Evolutionary conservation across 495 filamentous ascomycete genomes (phyloP), one percentile per base, ranked within the genome.

Genomic region (Neurospora discreta): DNA sequence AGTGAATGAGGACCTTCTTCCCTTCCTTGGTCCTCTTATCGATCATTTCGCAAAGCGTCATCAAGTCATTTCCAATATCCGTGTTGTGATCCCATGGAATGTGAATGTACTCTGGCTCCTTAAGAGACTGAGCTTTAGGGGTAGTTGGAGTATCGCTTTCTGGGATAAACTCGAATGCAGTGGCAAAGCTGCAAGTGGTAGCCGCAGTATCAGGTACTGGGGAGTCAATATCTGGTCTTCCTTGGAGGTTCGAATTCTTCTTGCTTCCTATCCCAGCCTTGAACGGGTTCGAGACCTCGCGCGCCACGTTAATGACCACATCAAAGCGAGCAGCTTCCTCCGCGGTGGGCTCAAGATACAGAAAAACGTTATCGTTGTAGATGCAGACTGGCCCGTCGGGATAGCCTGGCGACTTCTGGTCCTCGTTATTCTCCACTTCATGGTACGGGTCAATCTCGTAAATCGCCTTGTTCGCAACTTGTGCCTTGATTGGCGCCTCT

Each of bases 31-130:
- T 89, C 68, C 91, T 87, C 41, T 90, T 88, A 71, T 97, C 93
- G 71, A 99, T 95, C 13, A 90, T 84, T 75, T 97, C 90, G 77
- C 95, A 97, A n/a, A 99, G 84, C 46, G 83, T 84, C 78, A 91
- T 89, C 39, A 99, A 81, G 77, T 98, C 95, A 30, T 91, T 89
- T 18, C 94, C 88, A 72, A 99, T 97, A 73, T 97, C 93, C 0
- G 95, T 97, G 76, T 98, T 98, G 81, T 99, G 95, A 74, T 99
- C 96, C 95, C 95, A 99, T 3, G 89, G 90, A 67, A 99, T 91
- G 78, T 99, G 95, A 69, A 98, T 89, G 78, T 99, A 99, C 79
- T 99, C 95, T 2, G 95, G 95, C 33, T 88, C 81, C 18, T 84
- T 81, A 36, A 80, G 83, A 33, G 80, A n/a, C 76, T 82, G 77